Conservation (phyloP, 371 early-diverging fungal species). For the Capniomyces stellatus region DNA sequence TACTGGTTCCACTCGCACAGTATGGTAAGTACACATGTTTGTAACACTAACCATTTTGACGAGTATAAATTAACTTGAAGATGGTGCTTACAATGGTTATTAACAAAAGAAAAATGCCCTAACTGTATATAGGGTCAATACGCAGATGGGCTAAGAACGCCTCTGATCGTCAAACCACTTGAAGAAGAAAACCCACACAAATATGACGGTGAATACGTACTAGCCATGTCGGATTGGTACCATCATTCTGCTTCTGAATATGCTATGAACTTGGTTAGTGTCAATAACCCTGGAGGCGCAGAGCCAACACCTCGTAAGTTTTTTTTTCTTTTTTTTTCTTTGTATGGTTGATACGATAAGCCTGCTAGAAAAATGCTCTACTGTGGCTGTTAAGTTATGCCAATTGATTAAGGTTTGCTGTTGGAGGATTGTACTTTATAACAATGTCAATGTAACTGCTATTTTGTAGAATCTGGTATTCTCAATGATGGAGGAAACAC, state of each 20-base stretch:
- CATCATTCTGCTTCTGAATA: constrained; percentile 4
- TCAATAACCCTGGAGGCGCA: constrained; percentile 22
- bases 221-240: constrained; percentile 33
- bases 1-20: constrained; percentile 58
- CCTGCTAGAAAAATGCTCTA: neutral
- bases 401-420: too few relatives aligned
- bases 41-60: too few relatives aligned
- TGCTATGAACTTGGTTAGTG: constrained; percentile 25
- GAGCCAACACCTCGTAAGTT: constrained; percentile 14
- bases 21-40: too few relatives aligned
- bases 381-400: too few relatives aligned
- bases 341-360: neutral
- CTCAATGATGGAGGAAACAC: constrained; percentile 5
- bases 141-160: constrained; percentile 59
- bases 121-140: too few relatives aligned
- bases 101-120: too few relatives aligned
- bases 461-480: constrained; percentile 8
- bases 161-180: constrained; percentile 46
- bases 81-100: too few relatives aligned
- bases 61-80: too few relatives aligned
- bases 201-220: constrained; percentile 47
- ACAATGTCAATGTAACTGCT: too few relatives aligned
- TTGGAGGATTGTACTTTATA: too few relatives aligned
- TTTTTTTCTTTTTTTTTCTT: neutral
- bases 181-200: constrained; percentile 24